Evolutionary conservation across 305 asterid species (phyloP), one percentile per base, ranked within the genome.

Genomic region (Ilex paraguariensis): DNA sequence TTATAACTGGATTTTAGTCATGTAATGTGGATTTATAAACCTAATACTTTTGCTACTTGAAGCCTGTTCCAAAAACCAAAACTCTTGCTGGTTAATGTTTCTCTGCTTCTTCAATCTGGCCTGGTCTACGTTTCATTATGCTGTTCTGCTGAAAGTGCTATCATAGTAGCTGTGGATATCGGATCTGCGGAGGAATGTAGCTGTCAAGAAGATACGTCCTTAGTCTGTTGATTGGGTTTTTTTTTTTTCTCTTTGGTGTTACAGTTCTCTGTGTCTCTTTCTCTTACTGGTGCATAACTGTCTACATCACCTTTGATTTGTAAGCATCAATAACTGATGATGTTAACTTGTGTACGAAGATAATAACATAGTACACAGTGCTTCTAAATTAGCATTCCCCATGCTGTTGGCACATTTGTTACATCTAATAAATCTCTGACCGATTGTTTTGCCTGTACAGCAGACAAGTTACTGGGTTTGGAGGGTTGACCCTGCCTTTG

Each of bases 401-500:
- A 11, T 45, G 53, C 13, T 49, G 1, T 49, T 49, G 53, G 53
- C 53, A 49, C 4, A 49, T 12, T 7, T 49, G n/a, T 52, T 14
- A 3, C 56, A 50, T 50, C 7, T 5, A 50, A 50, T 55, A 30
- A 21, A 21, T 10, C 10, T 17, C 7, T 75, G 62, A 70, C 52
- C 40, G 33, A 65, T 64, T 52, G 15, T 66, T 67, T 69, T 64
- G 15, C 39, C 53, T 64, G 48, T 70, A 56, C 15, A 33, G 59
- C 84, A 84, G 84, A 72, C 88, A 57, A 79, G 74, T 70, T 79
- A 82, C 73, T 87, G 90, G 95, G 76, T 81, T 62, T 81, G 92
- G 95, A 84, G 87, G 70, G 80, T 77, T 28, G 90, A 83, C 67
- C 85, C 95, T 46, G 80, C 82, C 49, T 73, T 66, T 16, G 67